Conservation (phyloP, 1,139 yeast genomes). For the Hemisphaericaspora xylanilytica region DNA sequence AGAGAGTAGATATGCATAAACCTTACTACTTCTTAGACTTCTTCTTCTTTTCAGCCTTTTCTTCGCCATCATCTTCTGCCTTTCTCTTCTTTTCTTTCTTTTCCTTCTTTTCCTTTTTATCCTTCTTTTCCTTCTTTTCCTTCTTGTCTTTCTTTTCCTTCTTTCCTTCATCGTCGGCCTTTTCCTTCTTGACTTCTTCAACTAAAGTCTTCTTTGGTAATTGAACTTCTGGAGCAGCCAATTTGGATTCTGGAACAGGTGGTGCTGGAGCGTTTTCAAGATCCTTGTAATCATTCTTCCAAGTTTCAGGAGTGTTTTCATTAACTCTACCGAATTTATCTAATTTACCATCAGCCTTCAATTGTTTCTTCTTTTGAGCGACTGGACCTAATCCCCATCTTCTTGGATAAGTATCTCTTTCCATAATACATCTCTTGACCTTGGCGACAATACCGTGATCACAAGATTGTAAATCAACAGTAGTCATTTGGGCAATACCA, state of each 20-base stretch:
- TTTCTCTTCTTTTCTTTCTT: conserved; percentile 53
- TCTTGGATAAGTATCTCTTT: conserved; percentile 98
- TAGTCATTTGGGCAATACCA: conserved; percentile 98
- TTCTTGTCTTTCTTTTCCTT: conserved; percentile 54
- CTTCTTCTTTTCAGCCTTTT: conserved; percentile 49
- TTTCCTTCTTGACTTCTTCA: conserved; percentile 41
- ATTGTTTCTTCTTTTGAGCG: conserved; percentile 97
- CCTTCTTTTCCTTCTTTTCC: conserved; percentile 62
- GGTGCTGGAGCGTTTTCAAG: conserved; percentile 67
- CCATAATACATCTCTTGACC: conserved; percentile 99
- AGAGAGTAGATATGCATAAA: conserved; percentile 4
- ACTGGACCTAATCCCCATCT: conserved; percentile 99
- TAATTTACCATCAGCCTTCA: conserved; percentile 95
- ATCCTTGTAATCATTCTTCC: conserved; percentile 88
- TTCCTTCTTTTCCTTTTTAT: conserved; percentile 64
- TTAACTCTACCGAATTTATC: conserved; percentile 93
- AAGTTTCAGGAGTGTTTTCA: conserved; percentile 87
- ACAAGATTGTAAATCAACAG: conserved; percentile 93
- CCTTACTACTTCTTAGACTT: conserved; percentile 27
- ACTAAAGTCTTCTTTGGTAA: conserved; percentile 46
- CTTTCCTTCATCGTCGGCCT: conserved; percentile 41
- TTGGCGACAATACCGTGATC: conserved; percentile 99
- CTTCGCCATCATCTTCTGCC: conserved; percentile 53
- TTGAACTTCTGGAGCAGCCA: conserved; percentile 51
- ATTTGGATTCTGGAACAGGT: conserved; percentile 46